These are phyloP conservation scores for Nigrospora osmanthi DNA, from an alignment of 2,329 filamentous ascomycete species.

Conservation along the genomic window DNA sequence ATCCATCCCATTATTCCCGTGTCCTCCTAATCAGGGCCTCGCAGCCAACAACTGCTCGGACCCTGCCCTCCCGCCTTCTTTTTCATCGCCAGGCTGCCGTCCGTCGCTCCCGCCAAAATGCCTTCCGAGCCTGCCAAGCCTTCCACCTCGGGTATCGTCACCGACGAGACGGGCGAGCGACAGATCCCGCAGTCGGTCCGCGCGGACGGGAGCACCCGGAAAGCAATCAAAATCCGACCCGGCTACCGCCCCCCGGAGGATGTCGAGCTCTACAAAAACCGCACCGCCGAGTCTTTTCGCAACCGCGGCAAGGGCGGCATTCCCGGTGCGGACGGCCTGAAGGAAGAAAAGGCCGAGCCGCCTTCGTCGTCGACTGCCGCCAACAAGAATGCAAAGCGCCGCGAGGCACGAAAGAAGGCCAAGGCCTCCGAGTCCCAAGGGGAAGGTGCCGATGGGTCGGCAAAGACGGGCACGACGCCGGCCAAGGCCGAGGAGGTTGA, in stretches of 20 bases:
- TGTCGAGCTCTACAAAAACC: constrained; percentile 92
- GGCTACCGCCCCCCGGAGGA: constrained; percentile 94
- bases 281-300: constrained; percentile 77
- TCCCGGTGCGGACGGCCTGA: constrained; percentile 62
- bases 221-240: constrained; percentile 87
- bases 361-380: constrained; percentile 38
- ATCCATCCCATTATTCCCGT: no score
- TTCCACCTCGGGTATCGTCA: constrained; percentile 67
- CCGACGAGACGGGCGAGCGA: constrained; percentile 68
- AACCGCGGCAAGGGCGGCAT: constrained; percentile 64
- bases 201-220: constrained; percentile 83
- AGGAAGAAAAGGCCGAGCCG: constrained; percentile 34
- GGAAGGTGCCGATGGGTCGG: constrained; percentile 40
- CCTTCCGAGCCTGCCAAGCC: constrained; percentile 28
- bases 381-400: constrained; percentile 82
- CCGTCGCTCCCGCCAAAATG: constrained; percentile 23
- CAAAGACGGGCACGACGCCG: constrained; percentile 17
- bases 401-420: constrained; percentile 47
- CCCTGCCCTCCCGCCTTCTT: neutral
- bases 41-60: no score
- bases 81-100: constrained; percentile 1
- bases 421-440: constrained; percentile 51
- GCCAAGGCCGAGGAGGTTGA: constrained; percentile 42
- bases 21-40: no score
- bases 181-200: constrained; percentile 84